These are phyloP conservation scores for Backusella mclennaniae DNA, from an alignment of 192 early-diverging fungal genomes.

Conservation along the genomic window DNA sequence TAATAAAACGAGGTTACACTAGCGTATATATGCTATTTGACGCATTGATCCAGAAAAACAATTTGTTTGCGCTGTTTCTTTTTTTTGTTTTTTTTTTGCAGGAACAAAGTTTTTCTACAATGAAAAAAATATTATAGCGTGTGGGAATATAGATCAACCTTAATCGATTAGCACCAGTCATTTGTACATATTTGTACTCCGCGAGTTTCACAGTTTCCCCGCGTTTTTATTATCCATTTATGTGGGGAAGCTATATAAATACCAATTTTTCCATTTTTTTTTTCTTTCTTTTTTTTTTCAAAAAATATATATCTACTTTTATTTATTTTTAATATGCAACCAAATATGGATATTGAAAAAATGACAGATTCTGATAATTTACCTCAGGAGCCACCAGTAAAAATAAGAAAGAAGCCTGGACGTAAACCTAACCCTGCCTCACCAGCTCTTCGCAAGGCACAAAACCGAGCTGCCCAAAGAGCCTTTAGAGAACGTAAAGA, in stretches of 20 bases:
- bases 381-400: constrained; percentile 9
- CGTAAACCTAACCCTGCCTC: constrained; percentile 63
- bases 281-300: neutral
- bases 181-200: neutral
- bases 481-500: constrained; percentile 87
- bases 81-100: neutral
- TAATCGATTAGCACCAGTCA: neutral
- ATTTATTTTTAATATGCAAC: neutral
- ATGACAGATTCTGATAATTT: neutral
- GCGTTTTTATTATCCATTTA: neutral
- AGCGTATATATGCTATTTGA: neutral
- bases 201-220: neutral
- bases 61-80: neutral
- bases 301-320: neutral
- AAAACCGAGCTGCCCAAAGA: constrained; percentile 88
- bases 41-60: neutral
- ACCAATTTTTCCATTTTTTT: neutral
- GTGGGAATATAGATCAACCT: neutral
- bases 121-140: neutral
- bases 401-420: constrained; percentile 53
- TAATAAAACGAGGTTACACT: neutral
- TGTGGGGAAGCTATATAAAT: neutral
- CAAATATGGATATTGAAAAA: neutral
- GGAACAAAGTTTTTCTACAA: neutral
- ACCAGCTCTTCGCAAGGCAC: constrained; percentile 63